Conservation (phyloP, 129 eudicot species). For the Chrysanthemum lavandulifolium region DNA sequence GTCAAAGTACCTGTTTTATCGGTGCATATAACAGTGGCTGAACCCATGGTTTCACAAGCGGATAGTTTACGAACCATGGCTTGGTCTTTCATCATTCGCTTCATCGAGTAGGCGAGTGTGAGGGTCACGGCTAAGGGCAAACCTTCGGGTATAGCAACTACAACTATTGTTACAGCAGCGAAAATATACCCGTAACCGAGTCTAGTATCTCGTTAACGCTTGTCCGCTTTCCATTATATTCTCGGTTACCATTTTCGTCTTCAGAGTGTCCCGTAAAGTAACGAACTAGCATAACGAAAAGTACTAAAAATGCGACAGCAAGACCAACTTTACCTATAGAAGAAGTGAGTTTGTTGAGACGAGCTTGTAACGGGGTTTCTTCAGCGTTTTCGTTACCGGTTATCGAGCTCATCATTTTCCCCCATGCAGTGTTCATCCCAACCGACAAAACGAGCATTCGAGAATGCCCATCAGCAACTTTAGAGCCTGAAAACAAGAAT, state of each 20-base stretch:
- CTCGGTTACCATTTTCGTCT: slow-evolving; percentile 43
- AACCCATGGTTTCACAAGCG: slow-evolving; percentile 96
- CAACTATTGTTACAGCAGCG: slow-evolving; percentile 89
- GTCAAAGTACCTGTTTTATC: slow-evolving; percentile 92
- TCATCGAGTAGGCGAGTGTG: slow-evolving; percentile 90
- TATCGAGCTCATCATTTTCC: slow-evolving; percentile 82
- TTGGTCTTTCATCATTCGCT: slow-evolving; percentile 87
- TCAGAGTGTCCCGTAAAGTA: slow-evolving; percentile 74
- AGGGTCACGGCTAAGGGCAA: slow-evolving; percentile 82
- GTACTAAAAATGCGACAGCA: slow-evolving; percentile 68
- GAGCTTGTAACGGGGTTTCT: slow-evolving; percentile 71
- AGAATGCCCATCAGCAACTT: slow-evolving; percentile 72
- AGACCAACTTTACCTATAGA: slow-evolving; percentile 81
- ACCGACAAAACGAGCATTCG: slow-evolving; percentile 71
- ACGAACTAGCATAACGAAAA: slow-evolving; percentile 58
- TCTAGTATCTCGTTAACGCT: slow-evolving; percentile 41
- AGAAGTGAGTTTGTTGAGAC: slow-evolving; percentile 68
- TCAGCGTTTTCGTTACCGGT: slow-evolving; percentile 47
- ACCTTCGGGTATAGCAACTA: slow-evolving; percentile 93
- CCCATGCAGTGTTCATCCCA: slow-evolving; percentile 81
- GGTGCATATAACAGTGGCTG: slow-evolving; percentile 83
- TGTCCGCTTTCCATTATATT: slow-evolving; percentile 41
- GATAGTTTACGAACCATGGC: slow-evolving; percentile 91
- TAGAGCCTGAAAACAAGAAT: slow-evolving; percentile 74
- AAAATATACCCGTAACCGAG: slow-evolving; percentile 59